Base-by-base conservation (phyloP, 306 rosid species). In the Quercus gilva region DNA sequence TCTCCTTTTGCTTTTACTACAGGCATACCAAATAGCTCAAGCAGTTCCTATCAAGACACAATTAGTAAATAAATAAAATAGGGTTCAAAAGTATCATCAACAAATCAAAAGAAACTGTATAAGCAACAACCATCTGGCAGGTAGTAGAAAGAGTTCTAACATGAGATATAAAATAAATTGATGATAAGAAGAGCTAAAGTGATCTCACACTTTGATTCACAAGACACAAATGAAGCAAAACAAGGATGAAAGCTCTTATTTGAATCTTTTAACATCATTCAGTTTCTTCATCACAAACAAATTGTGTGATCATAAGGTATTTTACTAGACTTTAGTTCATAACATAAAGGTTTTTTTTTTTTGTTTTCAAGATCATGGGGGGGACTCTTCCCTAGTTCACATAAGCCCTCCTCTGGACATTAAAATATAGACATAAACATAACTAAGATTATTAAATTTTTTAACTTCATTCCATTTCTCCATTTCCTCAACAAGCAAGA, bases 1-100 rank as follows among this genome's bases (percentile, higher is more conserved):
- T 93, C 99, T 77, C 99, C 99, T 80, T 89, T 95, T 74, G 98
- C 98, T 74, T 83, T 87, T 65, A 93, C 64, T 69, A 93, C 89
- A 74, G 99, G 99, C 87, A 93, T 87, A 82, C 98, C 99, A 74
- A 95, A 91, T 61, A 95, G 85, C 89, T 91, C 86, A 65, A 89
- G 85, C 31, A 92, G 94, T 80, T 92, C 98, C 98, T 95, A 82
- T 82, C 45, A 74, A 74, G 57, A 19, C 81, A 78, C 33, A 76
- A 72, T 59, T 71, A 7, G 74, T 67, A 73, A 88, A 71, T 69
- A 81, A 51, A 74, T 61, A 78, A 43, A 56, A 61, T 80, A 71
- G 67, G 74, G 37, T 49, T 68, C 64, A 21, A 86, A 80, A 84
- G 83, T 79, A 78, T 52, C 59, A 83, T 56, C 57, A 78, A 73